Base-by-base conservation (phyloP, 495 filamentous ascomycete species). In the Apodospora peruviana region DNA sequence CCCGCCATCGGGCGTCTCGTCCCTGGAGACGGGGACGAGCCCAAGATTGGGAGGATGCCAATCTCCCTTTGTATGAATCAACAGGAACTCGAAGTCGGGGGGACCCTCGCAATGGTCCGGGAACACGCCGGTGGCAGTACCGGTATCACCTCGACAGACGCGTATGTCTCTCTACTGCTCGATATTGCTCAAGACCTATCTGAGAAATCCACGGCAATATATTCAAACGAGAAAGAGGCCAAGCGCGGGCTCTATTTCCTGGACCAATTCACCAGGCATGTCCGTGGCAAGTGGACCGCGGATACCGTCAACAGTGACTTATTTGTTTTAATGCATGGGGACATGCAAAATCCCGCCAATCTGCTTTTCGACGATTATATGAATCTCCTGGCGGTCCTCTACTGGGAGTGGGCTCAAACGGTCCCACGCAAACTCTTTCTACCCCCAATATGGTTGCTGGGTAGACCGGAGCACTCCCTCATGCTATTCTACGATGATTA, bases 351-450 rank as follows among this genome's bases (percentile, higher is more conserved):
- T 11, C 60, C n/a, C n/a, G n/a, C 46, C 50, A 65, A 65, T 45
- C 52, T 65, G 37, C 41, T 65, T 10, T 25, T 65, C 24, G 49
- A 62, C 43, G 45, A 59, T 10, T 47, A 60, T 19, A 54, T 60
- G 52, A 47, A 60, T n/a, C 58, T 65, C 24, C 43, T 58, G 37
- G 44, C 53, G n/a, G 45, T 65, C 51, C 44, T 62, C 11, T 57
- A 65, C 29, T 65, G 57, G 62, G 62, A 65, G 52, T 65, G 54
- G 62, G 59, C 53, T 39, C 59, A 56, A 4, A 51, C 56, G 20
- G 59, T 62, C 19, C 57, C 59, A 32, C 45, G 18, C 11, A 53
- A 65, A 45, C 59, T 60, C 41, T 65, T 65, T 43, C 48, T 40
- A 4, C 57, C 58, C 8, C 63, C 63, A 8, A 43, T 57, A 29